Evolutionary conservation across 2,329 filamentous ascomycete species (phyloP).

Genomic region (Colletotrichum sp.): DNA sequence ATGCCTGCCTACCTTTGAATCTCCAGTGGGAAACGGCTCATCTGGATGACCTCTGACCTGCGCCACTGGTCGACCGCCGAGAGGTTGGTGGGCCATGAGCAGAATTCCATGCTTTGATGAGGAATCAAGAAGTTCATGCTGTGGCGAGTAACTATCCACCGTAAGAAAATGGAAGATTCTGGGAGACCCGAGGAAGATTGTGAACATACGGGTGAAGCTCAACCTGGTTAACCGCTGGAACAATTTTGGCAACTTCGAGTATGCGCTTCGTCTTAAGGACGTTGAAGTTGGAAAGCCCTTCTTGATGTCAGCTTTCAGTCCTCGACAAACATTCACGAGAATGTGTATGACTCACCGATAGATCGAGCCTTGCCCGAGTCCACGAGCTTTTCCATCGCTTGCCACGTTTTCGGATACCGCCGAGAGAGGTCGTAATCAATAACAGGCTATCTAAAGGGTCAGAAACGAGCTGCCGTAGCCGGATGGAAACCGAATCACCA

Average conservation of each 20-base stretch:
- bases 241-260: background rate
- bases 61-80: background rate
- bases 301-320: background rate
- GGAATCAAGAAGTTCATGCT: background rate
- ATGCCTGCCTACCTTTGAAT: background rate
- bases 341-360: background rate
- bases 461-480: background rate
- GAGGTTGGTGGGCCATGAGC: background rate
- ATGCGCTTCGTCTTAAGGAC: background rate
- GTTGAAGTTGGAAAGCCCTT: background rate
- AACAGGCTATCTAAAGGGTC: background rate
- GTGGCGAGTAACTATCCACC: background rate
- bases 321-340: background rate
- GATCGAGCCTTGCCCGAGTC: background rate
- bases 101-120: background rate
- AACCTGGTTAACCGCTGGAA: background rate
- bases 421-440: background rate
- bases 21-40: background rate
- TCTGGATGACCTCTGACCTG: background rate
- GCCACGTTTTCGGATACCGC: background rate
- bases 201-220: background rate
- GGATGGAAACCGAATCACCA: background rate
- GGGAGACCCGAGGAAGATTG: background rate
- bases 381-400: background rate
- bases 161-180: background rate